Conservation (phyloP, 1,284 basidiomycete species). For the Cutaneotrichosporon cutaneum region DNA sequence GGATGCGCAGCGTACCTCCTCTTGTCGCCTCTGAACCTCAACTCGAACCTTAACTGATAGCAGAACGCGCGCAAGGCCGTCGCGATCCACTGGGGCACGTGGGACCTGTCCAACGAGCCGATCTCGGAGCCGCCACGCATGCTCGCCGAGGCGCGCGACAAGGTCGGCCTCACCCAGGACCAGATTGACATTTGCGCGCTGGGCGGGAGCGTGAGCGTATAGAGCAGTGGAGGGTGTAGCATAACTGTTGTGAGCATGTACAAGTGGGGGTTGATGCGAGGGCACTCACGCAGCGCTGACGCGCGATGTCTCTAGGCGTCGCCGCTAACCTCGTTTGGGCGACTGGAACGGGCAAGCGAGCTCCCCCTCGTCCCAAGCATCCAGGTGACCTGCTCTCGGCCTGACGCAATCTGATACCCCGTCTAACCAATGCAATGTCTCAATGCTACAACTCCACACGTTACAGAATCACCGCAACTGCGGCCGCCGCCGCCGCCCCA, state of each 20-base stretch:
- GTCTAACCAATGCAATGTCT: too few relatives aligned
- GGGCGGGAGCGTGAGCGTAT: slow-evolving; percentile 16
- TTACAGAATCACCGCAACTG: background rate
- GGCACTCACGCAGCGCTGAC: too few relatives aligned
- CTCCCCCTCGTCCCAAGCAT: too few relatives aligned
- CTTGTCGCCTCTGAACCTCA: too few relatives aligned
- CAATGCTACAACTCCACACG: background rate
- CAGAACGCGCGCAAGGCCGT: slow-evolving; percentile 58
- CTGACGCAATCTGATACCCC: too few relatives aligned
- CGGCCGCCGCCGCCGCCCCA: background rate
- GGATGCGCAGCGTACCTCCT: too few relatives aligned
- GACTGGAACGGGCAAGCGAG: too few relatives aligned
- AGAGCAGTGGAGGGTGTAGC: slow-evolving; percentile 1
- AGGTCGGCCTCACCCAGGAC: slow-evolving; percentile 57
- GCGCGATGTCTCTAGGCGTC: too few relatives aligned
- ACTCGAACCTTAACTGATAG: background rate
- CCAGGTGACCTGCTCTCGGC: too few relatives aligned
- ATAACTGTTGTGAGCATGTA: background rate
- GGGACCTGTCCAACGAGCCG: slow-evolving; percentile 56
- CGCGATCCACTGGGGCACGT: slow-evolving; percentile 69
- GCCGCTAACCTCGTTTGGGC: too few relatives aligned
- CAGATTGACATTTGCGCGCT: slow-evolving; percentile 53
- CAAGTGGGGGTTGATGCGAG: too few relatives aligned
- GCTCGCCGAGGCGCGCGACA: slow-evolving; percentile 58
- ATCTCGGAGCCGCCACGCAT: slow-evolving; percentile 62